Base-by-base conservation (phyloP, 2,329 filamentous ascomycete species). In the Sporothrix variecibatus region DNA sequence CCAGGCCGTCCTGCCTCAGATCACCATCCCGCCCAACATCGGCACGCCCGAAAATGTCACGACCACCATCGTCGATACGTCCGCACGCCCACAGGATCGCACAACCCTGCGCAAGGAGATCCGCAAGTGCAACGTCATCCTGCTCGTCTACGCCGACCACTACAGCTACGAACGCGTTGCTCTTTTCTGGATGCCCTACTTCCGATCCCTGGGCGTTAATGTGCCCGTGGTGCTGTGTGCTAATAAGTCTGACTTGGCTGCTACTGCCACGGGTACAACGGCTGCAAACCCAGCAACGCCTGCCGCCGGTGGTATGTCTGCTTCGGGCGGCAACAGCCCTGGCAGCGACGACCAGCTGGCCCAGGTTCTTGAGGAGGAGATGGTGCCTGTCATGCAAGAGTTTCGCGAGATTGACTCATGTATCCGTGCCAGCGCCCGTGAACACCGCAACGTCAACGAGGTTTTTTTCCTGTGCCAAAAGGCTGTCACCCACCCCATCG, bases 331-430 rank as follows among this genome's bases (percentile, higher is more conserved):
- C 34, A 60, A 40, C 46, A 75, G 73, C 51, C 62, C 72, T 15
- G 43, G 65, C 17, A 74, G 68, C 68, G 91, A 93, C 78, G 91
- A 90, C 58, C 93, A 88, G 75, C 94, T 94, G 9, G 88, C 94
- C 0, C 94, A 97, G 81, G 92, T 97, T 9, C 90, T 97, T 64
- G 93, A 97, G 79, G 96, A 98, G 82, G 96, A 99, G 84, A 98
- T 99, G 94, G 87, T 98, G 43, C 96, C 96, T 0, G 92, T 99
- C 77, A 98, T 99, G 96, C 92, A 93, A 75, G 96, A 99, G 84
- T 99, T 98, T 84, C 95, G 97, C 81, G 96, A 98, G 82, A 98
- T 99, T 77, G 96, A 99, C 81, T 97, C 95, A 0, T 99, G 96
- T 83, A 98, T 99, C 80, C 90, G 96, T 73, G 94, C 95, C 9